Percentiles rank a stretch among this genome's conserved stretches.
phyloP scores from a whole-genome alignment of 1,284 basidiomycete genomes.

The Agroathelia rolfsii region DNA sequence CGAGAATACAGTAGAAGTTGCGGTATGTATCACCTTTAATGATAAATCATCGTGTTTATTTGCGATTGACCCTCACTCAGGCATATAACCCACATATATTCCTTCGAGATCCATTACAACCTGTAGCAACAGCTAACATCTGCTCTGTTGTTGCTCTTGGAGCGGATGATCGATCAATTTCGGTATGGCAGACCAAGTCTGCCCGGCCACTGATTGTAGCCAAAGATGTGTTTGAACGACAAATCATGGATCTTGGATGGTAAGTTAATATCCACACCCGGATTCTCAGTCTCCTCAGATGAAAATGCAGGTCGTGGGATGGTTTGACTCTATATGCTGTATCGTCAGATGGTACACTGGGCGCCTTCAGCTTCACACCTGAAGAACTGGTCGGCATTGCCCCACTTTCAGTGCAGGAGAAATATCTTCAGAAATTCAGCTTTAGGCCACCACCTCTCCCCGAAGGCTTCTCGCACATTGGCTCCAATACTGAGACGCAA shows the following conservation, averaged over 20 bases:
- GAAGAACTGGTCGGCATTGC: slow-evolving; percentile 81
- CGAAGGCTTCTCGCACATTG: slow-evolving; percentile 53
- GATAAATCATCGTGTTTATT: slow-evolving; percentile 11
- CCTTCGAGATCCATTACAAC: slow-evolving; percentile 56
- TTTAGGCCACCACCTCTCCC: slow-evolving; percentile 58
- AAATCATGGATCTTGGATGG: slow-evolving; percentile 96
- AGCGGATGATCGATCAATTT: slow-evolving; percentile 81
- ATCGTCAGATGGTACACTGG: slow-evolving; percentile 92
- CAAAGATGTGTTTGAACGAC: slow-evolving; percentile 88
- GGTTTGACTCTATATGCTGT: slow-evolving; percentile 90
- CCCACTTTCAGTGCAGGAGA: slow-evolving; percentile 60
- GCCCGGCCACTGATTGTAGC: slow-evolving; percentile 87
- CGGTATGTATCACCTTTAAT: slow-evolving; percentile 55
- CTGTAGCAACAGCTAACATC: slow-evolving; percentile 67
- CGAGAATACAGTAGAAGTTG: slow-evolving; percentile 95
- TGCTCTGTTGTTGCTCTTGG: slow-evolving; percentile 84
- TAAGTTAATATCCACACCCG: slow-evolving; percentile 29
- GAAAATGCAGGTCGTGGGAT: slow-evolving; percentile 67
- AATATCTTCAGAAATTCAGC: slow-evolving; percentile 73
- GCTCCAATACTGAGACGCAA: slow-evolving; percentile 20
- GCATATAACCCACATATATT: slow-evolving; percentile 94
- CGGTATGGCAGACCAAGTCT: slow-evolving; percentile 89
- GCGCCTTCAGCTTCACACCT: slow-evolving; percentile 74
- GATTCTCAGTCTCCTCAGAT: slow-evolving; percentile 1
- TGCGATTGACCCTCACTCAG: slow-evolving; percentile 27